These are phyloP conservation scores for Salix arbutifolia DNA, from an alignment of 345 rosid species.

Conservation along the genomic window DNA sequence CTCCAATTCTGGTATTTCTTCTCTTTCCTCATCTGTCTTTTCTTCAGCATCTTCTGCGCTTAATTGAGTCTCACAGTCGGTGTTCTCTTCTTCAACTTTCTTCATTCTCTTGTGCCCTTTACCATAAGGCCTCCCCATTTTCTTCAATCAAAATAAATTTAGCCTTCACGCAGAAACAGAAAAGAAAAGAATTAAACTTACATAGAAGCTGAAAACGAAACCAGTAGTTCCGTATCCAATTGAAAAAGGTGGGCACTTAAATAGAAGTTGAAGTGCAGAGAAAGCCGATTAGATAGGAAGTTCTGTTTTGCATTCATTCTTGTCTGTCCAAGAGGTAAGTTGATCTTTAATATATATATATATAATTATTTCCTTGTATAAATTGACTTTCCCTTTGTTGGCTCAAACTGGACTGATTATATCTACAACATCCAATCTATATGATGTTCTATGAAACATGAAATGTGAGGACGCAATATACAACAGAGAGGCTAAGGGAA, in stretches of 20 bases:
- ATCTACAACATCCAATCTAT: constrained; percentile 9
- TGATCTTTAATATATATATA: too few relatives aligned
- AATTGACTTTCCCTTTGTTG: neutral
- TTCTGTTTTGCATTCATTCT: too few relatives aligned
- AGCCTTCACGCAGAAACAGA: neutral
- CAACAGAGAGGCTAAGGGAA: constrained; percentile 12
- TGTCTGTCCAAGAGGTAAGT: too few relatives aligned
- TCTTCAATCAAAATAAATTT: neutral
- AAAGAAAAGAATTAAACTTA: neutral
- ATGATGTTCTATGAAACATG: constrained; percentile 5
- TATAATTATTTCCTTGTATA: neutral
- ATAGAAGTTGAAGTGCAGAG: neutral
- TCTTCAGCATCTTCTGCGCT: neutral
- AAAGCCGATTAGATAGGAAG: neutral
- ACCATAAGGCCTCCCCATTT: constrained; percentile 68
- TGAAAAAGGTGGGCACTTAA: too few relatives aligned
- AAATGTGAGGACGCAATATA: constrained; percentile 20
- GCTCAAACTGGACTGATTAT: constrained; percentile 3
- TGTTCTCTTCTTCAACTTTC: constrained; percentile 28
- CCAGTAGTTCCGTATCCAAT: too few relatives aligned
- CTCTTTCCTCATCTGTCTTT: constrained; percentile 15
- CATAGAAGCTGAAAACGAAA: too few relatives aligned
- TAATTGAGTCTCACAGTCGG: neutral
- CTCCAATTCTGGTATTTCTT: constrained; percentile 30
- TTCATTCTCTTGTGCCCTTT: constrained; percentile 66